Evolutionary conservation across 768 basidiomycete genomes (phyloP).

Genomic region (Rhizopogon salebrosus): DNA sequence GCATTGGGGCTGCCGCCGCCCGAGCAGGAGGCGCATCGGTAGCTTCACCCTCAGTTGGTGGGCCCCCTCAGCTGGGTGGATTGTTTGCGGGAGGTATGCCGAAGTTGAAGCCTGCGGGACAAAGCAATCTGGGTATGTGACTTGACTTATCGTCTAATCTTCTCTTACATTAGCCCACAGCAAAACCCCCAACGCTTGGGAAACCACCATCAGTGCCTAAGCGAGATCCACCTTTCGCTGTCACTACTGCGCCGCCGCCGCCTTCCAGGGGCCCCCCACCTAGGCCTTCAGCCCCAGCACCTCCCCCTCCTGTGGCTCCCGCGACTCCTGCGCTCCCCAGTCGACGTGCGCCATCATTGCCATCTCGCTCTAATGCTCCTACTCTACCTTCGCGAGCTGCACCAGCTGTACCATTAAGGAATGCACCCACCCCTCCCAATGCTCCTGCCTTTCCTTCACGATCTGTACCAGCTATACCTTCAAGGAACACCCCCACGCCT

Average conservation of each 20-base stretch:
- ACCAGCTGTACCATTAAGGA: slow-evolving; percentile 35
- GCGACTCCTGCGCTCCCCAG: slow-evolving; percentile 30
- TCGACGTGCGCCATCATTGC: slow-evolving; percentile 18
- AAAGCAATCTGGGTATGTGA: slow-evolving; percentile 47
- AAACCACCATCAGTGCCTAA: slow-evolving; percentile 65
- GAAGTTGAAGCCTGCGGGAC: slow-evolving; percentile 78
- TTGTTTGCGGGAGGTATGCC: slow-evolving; percentile 92
- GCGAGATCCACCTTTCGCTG: slow-evolving; percentile 30
- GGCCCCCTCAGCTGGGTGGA: slow-evolving; percentile 76
- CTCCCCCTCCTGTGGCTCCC: slow-evolving; percentile 27
- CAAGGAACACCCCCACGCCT: slow-evolving; percentile 37
- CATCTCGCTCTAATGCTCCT: slow-evolving; percentile 36
- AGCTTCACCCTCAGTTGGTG: slow-evolving; percentile 27
- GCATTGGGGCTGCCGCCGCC: slow-evolving; percentile 31
- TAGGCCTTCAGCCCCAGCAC: slow-evolving; percentile 25
- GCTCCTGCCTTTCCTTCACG: slow-evolving; percentile 33
- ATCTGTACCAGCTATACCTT: slow-evolving; percentile 29
- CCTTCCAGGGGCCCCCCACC: slow-evolving; percentile 28
- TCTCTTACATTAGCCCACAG: slow-evolving; percentile 29
- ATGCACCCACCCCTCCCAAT: slow-evolving; percentile 37
- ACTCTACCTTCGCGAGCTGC: slow-evolving; percentile 31
- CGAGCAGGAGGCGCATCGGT: slow-evolving; percentile 16
- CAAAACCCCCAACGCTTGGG: slow-evolving; percentile 56
- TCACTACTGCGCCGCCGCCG: slow-evolving; percentile 20
- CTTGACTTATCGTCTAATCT: slow-evolving; percentile 9